Base-by-base conservation (phyloP, 192 early-diverging fungal genomes). In the Podila verticillata region DNA sequence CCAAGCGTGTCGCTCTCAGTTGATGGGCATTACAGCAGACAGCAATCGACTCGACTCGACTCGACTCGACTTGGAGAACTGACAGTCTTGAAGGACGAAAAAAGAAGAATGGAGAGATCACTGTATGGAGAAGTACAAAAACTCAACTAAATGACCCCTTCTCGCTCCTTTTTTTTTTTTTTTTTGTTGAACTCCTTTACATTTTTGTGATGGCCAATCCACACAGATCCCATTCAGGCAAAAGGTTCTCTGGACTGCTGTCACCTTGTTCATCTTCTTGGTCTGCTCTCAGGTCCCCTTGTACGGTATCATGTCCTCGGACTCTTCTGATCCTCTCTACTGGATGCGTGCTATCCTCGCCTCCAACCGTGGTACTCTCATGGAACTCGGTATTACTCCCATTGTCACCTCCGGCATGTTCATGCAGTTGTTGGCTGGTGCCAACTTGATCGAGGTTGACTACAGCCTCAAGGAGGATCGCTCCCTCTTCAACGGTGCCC, bases 341-440 rank as follows among this genome's bases (percentile, higher is more conserved):
- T 99, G 98, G 98, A 93, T 99, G 92, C 95, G 98, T 91, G 96
- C 97, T 32, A 99, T 99, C 77, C 90, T 99, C 66, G 98, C 98
- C 57, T 98, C 96, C 39, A 99, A 99, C 91, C 93, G 98, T 85
- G 98, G 98, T 82, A 99, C 98, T 36, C 87, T 99, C 34, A 99
- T 99, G 98, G 98, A 99, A 87, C 90, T 98, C 84, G 98, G 98
- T 86, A 99, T 99, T 73, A 98, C 97, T 26, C 98, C 98, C 31
- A 95, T 99, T 78, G 94, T 99, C 59, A 99, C 98, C 20, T 99
- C 97, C 7, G 97, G 98, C 48, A 99, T 99, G 98, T 99, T 99
- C 72, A 99, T 99, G 98, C 98, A 99, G 88, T 85, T 99, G 66
- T 86, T 99, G 63, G 96, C 97, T 9, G 98, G 98, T 62, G 97